Evolutionary conservation across 345 rosid genomes (phyloP), one percentile per base, ranked within the genome.

Genomic region (Angophora floribunda): DNA sequence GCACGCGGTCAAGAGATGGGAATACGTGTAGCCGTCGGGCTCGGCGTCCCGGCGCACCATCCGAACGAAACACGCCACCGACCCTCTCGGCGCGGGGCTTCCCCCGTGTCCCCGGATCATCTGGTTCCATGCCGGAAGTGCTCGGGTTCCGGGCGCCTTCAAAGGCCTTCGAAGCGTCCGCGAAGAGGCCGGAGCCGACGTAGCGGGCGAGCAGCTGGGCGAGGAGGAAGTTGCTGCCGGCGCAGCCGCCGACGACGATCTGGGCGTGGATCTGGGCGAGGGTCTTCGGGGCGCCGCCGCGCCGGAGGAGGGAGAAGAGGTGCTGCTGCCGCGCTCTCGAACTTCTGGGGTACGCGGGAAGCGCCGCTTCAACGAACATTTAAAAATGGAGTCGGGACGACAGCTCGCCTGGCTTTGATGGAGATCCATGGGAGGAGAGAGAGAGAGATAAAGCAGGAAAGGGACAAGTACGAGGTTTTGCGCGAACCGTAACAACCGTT

Each of bases 231-330:
- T 93, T 88, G 84, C 93, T 87, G 21, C 52, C 88, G 67, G 93
- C 90, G 88, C 90, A 89, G 50, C 93, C 95, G 30, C 88, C 90
- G 44, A 94, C 86, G 30, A 92, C 89, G 70, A 95, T 92, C 86
- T 92, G 94, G 67, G 93, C 82, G 86, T 95, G 97, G 88, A 94
- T 90, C 89, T 94, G 95, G 26, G 91, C 52, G 78, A 93, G 92
- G 61, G 89, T 88, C 51, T 51, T 90, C 86, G 86, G 89, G 82
- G 89, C 45, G 28, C 88, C 87, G 89, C 13, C 50, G 86, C 44
- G 85, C 36, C 87, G 89, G 45, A 93, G 87, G 22, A 93, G 92
- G 51, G 86, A 41, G 91, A 93, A 90, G 53, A 94, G 86, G 88
- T 47, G 92, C 63, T 92, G 93, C 65, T 89, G 91, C 36, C 89